phyloP scores from a whole-genome alignment of 305 asterid species.

The Galium porrigens region DNA sequence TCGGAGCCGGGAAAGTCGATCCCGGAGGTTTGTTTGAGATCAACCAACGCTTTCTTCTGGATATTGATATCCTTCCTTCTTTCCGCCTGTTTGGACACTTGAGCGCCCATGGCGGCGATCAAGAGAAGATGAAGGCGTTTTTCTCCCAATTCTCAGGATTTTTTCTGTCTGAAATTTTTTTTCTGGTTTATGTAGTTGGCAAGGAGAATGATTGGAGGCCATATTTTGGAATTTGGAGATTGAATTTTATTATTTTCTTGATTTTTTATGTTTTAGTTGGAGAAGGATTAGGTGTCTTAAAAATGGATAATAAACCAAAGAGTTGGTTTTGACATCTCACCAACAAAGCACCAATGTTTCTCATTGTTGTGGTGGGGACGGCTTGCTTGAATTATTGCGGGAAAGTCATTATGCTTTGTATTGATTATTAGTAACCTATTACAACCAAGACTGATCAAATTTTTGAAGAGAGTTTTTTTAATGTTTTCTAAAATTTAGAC shows the following conservation, averaged over 20 bases:
- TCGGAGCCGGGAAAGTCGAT: slow-evolving; percentile 56
- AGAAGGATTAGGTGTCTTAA: background rate
- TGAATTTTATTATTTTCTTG: background rate
- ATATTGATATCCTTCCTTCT: slow-evolving; percentile 39
- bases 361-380: slow-evolving; percentile 10
- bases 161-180: background rate
- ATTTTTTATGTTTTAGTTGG: background rate
- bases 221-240: background rate
- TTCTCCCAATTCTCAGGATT: background rate
- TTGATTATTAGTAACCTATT: no score
- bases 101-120: slow-evolving; percentile 42
- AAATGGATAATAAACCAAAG: background rate
- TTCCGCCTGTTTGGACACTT: slow-evolving; percentile 44
- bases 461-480: no score
- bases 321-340: background rate
- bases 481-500: no score
- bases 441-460: no score
- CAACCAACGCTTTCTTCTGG: slow-evolving; percentile 42
- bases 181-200: background rate
- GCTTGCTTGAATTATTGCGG: slow-evolving; percentile 10
- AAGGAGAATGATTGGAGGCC: slow-evolving; percentile 7
- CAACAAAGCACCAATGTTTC: background rate
- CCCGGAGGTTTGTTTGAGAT: slow-evolving; percentile 32
- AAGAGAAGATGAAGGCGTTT: background rate
- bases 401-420: slow-evolving; percentile 1